These are phyloP conservation scores for Mrakia blollopis DNA, from an alignment of 768 basidiomycete genomes.

Conservation along the genomic window DNA sequence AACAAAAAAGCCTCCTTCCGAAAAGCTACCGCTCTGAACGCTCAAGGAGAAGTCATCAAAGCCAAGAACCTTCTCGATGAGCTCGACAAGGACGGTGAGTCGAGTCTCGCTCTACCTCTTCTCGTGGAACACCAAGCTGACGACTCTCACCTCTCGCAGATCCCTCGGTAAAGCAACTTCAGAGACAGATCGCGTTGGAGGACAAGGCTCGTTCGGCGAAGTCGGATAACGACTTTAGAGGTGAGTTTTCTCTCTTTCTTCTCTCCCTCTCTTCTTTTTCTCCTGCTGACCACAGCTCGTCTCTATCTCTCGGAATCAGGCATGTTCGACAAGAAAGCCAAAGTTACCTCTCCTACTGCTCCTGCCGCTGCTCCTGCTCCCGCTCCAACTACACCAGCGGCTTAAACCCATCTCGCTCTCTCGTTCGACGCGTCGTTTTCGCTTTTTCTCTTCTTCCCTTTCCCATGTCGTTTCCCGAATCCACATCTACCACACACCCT, in stretches of 20 bases:
- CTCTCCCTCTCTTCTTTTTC: background rate
- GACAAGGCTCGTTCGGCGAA: constrained; percentile 11
- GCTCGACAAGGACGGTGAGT: constrained; percentile 24
- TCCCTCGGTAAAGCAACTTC: constrained; percentile 19
- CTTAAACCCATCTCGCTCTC: too few relatives aligned
- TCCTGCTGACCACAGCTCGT: background rate
- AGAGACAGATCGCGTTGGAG: constrained; percentile 15
- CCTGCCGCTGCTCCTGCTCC: background rate
- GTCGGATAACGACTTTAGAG: constrained; percentile 17
- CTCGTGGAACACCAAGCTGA: too few relatives aligned
- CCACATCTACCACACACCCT: background rate
- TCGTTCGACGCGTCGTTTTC: background rate
- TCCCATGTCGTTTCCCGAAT: too few relatives aligned
- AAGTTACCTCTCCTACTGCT: background rate
- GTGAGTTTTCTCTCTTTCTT: background rate
- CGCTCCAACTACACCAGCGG: background rate
- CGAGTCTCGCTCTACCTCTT: too few relatives aligned
- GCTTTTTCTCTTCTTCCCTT: background rate
- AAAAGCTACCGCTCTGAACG: constrained; percentile 29
- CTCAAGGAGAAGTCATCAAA: constrained; percentile 14
- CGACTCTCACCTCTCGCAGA: background rate
- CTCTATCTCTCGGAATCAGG: background rate
- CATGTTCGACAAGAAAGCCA: constrained; percentile 16
- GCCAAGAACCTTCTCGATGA: constrained; percentile 16
- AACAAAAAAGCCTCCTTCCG: constrained; percentile 29